phyloP scores from a whole-genome alignment of 306 rosid species.

The Geum urbanum region DNA sequence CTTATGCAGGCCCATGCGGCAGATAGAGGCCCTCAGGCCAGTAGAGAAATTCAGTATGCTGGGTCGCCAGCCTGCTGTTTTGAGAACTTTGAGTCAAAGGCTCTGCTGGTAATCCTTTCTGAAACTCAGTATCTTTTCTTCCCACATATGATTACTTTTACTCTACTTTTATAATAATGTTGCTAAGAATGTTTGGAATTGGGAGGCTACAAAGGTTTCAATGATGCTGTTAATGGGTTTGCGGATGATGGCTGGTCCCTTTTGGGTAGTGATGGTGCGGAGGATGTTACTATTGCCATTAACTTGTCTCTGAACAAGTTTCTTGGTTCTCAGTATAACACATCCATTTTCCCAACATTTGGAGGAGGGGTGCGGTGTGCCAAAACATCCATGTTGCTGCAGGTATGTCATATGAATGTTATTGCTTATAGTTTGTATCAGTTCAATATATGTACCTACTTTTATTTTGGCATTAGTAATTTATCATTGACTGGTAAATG shows the following conservation, averaged over 20 bases:
- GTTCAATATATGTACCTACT: neutral
- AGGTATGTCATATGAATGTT: slow-evolving; percentile 39
- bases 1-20: slow-evolving; percentile 63
- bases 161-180: neutral
- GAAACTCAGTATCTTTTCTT: no score
- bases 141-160: neutral
- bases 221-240: slow-evolving; percentile 95
- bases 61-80: slow-evolving; percentile 98
- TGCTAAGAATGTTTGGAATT: neutral
- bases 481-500: neutral
- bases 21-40: slow-evolving; percentile 84
- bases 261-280: slow-evolving; percentile 76
- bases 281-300: slow-evolving; percentile 81
- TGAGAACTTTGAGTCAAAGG: slow-evolving; percentile 88
- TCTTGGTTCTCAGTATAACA: slow-evolving; percentile 58
- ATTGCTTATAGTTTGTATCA: neutral
- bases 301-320: slow-evolving; percentile 69
- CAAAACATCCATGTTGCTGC: slow-evolving; percentile 95
- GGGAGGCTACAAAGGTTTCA: slow-evolving; percentile 65
- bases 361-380: slow-evolving; percentile 96
- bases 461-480: neutral
- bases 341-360: slow-evolving; percentile 61
- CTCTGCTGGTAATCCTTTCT: slow-evolving; percentile 58
- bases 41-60: slow-evolving; percentile 81
- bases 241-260: slow-evolving; percentile 92